Evolutionary conservation across 306 rosid species (phyloP).

Genomic region (Herpetospermum pedunculosum): DNA sequence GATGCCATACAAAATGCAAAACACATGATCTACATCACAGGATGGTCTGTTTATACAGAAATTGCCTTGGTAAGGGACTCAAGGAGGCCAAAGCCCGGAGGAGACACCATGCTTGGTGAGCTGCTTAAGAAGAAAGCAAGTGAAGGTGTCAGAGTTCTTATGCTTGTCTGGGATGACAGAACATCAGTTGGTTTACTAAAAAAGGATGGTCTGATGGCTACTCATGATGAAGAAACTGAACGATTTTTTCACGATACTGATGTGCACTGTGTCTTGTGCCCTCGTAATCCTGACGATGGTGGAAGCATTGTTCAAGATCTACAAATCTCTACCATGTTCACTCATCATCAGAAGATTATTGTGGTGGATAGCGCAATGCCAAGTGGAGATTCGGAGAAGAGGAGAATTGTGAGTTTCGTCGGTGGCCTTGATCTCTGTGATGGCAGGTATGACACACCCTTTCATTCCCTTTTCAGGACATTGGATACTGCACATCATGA

Average conservation of each 20-base stretch:
- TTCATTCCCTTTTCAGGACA: constrained; percentile 65
- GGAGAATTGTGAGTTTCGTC: constrained; percentile 60
- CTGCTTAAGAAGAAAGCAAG: constrained; percentile 54
- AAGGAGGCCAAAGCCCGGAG: constrained; percentile 59
- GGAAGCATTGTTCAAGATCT: constrained; percentile 58
- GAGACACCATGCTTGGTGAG: constrained; percentile 46
- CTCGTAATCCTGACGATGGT: constrained; percentile 68
- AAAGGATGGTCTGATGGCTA: constrained; percentile 69
- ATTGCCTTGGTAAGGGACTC: constrained; percentile 57
- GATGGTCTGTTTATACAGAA: constrained; percentile 77
- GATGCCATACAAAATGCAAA: constrained; percentile 58
- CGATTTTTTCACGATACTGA: constrained; percentile 32
- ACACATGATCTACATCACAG: constrained; percentile 57
- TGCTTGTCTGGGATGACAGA: constrained; percentile 81
- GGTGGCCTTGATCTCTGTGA: constrained; percentile 75
- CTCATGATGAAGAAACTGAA: constrained; percentile 61
- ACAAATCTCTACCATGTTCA: constrained; percentile 57
- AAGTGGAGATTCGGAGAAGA: constrained; percentile 27
- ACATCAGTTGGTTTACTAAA: constrained; percentile 53
- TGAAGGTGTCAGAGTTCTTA: constrained; percentile 58
- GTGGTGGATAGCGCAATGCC: constrained; percentile 56
- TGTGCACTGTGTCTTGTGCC: constrained; percentile 62
- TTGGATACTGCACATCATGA: constrained; percentile 56
- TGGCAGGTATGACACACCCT: constrained; percentile 63
- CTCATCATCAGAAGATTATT: constrained; percentile 76